phyloP scores from a whole-genome alignment of 306 rosid species.

The Ochetophila trinervis region DNA sequence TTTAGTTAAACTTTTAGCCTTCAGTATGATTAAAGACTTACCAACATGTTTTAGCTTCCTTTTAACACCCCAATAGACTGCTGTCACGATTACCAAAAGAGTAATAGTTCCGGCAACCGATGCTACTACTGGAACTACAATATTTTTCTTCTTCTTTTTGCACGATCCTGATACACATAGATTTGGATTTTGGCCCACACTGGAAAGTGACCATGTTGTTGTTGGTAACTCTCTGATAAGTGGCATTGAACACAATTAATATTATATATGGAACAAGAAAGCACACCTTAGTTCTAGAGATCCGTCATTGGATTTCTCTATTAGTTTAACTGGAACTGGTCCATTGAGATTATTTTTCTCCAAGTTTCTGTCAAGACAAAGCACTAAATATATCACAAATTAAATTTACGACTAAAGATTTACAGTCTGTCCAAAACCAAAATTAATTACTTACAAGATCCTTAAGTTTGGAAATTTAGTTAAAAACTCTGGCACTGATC shows the following conservation, averaged over 20 bases:
- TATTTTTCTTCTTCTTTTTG: constrained; percentile 1
- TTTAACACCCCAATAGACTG: constrained; percentile 21
- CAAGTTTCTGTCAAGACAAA: constrained; percentile 25
- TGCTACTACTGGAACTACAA: constrained; percentile 37
- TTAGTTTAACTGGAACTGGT: constrained; percentile 30
- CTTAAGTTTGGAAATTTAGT: constrained; percentile 30
- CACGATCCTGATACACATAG: constrained; percentile 6
- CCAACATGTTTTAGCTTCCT: constrained; percentile 15
- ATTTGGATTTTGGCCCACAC: constrained; percentile 35
- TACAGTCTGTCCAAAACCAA: too few species aligned
- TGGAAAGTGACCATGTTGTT: neutral
- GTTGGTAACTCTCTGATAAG: neutral
- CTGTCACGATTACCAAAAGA: constrained; percentile 16
- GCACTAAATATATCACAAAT: neutral
- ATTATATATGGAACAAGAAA: neutral
- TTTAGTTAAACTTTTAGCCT: too few species aligned
- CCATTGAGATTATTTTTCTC: constrained; percentile 39
- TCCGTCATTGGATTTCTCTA: constrained; percentile 26
- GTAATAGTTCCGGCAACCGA: constrained; percentile 42
- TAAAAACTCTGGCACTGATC: constrained; percentile 43
- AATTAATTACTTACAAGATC: constrained; percentile 32
- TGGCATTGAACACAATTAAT: too few species aligned
- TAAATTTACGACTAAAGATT: neutral
- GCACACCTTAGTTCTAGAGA: constrained; percentile 39
- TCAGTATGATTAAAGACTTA: neutral